Evolutionary conservation across 2,329 filamentous ascomycete species (phyloP), one percentile per base, ranked within the genome.

Genomic region (Parascedosporium putredinis): DNA sequence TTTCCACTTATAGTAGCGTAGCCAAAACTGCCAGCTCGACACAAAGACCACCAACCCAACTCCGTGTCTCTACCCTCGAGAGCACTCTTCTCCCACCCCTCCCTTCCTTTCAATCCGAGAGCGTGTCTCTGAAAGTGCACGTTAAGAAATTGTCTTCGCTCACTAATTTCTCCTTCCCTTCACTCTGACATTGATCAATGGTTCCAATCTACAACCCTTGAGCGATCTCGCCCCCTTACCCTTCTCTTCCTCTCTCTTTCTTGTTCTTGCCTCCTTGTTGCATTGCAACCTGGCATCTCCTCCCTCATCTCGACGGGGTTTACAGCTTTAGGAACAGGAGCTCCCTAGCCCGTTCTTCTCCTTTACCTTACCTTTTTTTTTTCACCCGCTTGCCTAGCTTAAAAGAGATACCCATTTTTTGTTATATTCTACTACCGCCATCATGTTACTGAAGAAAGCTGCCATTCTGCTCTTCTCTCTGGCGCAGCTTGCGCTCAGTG

Each of bases 401-500:
- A n/a, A n/a, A n/a, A n/a, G 9, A n/a, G 12, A 25, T 7, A n/a
- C 22, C 46, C 46, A 16, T 22, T 29, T 42, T 20, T 27, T 14
- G 5, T 24, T 27, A 25, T 14, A 9, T 20, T 48, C 33, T 4
- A 24, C 12, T 14, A n/a, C n/a, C n/a, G n/a, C n/a, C 24, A 67
- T 62, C 55, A 79, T 82, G 78, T 69, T 77, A 64, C 62, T 78
- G 55, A 67, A 61, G 60, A 68, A 67, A 52, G 69, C 71, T 59
- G 65, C 71, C 47, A 64, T 71, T 50, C 58, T 79, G 58, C 66
- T 83, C 53, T 61, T 81, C 54, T 68, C 71, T 42, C 60, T 83
- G 10, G 60, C 73, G 52, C 76, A 81, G 58, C 57, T 82, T 52
- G 76, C 67, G 16, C 56, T 76, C 51, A 80, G 77, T 63, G 72